Conservation (phyloP, 2,329 filamentous ascomycete genomes). For the Eutypella sp. region DNA sequence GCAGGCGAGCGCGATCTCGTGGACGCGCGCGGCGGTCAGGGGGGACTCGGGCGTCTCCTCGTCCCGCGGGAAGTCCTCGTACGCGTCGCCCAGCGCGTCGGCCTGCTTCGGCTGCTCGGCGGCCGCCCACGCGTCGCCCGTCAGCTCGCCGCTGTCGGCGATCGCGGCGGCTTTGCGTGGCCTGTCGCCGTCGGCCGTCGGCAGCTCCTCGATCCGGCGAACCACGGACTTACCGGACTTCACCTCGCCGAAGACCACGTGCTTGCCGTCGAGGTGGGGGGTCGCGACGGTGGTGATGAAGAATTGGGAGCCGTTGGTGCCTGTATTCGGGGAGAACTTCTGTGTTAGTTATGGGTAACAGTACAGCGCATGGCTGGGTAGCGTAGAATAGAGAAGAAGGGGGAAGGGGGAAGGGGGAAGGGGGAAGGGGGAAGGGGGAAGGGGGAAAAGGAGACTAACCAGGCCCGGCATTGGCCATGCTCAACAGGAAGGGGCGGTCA, state of each 20-base stretch:
- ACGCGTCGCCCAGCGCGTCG: slow-evolving; percentile 81
- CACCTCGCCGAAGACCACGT: slow-evolving; percentile 95
- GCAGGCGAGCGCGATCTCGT: slow-evolving; percentile 76
- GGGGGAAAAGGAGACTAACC: slow-evolving; percentile 45
- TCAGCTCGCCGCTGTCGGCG: slow-evolving; percentile 79
- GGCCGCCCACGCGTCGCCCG: slow-evolving; percentile 61
- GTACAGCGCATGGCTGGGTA: not conserved
- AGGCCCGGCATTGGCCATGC: slow-evolving; percentile 96
- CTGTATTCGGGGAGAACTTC: slow-evolving; percentile 33
- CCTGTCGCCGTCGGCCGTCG: slow-evolving; percentile 71
- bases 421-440: not conserved
- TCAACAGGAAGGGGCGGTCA: slow-evolving; percentile 86
- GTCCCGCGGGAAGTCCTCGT: slow-evolving; percentile 96
- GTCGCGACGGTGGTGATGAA: slow-evolving; percentile 96
- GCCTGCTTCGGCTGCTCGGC: slow-evolving; percentile 63
- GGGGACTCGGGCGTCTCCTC: slow-evolving; percentile 46
- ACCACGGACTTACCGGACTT: slow-evolving; percentile 88
- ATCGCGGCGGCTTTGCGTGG: slow-evolving; percentile 70
- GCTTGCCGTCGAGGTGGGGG: slow-evolving; percentile 90
- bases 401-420: not conserved
- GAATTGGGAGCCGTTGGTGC: slow-evolving; percentile 96
- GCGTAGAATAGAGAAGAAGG: not conserved
- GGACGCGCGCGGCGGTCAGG: slow-evolving; percentile 62
- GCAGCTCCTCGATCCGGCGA: slow-evolving; percentile 81
- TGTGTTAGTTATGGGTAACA: slow-evolving; percentile 1